These are phyloP conservation scores for Tricholoma furcatifolium DNA, from an alignment of 768 basidiomycete genomes.

Conservation along the genomic window DNA sequence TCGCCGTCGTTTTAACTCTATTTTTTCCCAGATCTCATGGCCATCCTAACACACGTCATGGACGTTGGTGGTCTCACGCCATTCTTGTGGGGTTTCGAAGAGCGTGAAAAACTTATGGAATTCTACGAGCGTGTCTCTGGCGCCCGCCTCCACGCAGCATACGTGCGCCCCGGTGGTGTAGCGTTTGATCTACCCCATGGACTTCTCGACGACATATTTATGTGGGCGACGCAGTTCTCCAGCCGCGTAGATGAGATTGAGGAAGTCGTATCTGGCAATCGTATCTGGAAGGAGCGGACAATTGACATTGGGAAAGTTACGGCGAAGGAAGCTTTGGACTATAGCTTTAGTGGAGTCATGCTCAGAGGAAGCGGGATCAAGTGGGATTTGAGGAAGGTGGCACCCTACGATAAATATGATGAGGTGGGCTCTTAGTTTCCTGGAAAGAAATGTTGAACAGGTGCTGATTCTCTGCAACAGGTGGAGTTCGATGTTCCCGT, in stretches of 20 bases:
- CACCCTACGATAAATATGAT: conserved; percentile 95
- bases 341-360: conserved; percentile 97
- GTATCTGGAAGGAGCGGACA: conserved; percentile 97
- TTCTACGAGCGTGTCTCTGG: conserved; percentile 99
- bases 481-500: conserved; percentile 98
- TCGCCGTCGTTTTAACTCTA: neutral
- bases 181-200: conserved; percentile 98
- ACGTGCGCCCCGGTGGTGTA: conserved; percentile 95
- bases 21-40: conserved; percentile 78
- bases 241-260: conserved; percentile 95
- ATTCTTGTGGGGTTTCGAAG: conserved; percentile 99
- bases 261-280: conserved; percentile 95
- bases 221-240: conserved; percentile 94
- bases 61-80: conserved; percentile 98
- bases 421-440: conserved; percentile 47
- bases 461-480: conserved; percentile 30
- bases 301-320: conserved; percentile 88
- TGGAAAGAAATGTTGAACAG: neutral
- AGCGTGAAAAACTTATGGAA: conserved; percentile 99
- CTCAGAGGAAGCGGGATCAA: conserved; percentile 88
- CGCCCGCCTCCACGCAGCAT: conserved; percentile 96
- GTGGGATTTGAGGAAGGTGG: conserved; percentile 92
- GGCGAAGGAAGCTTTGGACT: conserved; percentile 89
- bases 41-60: conserved; percentile 92
- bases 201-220: conserved; percentile 97